Evolutionary conservation across 1,284 basidiomycete species (phyloP).

Genomic region (Microbotryum lychnidis-dioicae): DNA sequence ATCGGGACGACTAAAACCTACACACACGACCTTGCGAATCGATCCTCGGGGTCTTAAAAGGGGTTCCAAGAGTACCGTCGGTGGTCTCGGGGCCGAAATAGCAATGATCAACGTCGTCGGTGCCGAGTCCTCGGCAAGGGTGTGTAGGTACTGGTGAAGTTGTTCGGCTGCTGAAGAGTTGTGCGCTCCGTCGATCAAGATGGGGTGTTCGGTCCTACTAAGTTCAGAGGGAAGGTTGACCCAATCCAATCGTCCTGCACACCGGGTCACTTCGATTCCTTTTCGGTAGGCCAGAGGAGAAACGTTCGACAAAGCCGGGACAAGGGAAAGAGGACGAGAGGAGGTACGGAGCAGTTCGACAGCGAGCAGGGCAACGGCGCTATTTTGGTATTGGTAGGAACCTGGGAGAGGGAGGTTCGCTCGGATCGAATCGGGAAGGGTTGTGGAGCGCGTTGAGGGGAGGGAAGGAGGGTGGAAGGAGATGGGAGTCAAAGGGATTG

Average conservation of each 20-base stretch:
- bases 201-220: conserved; percentile 18
- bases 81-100: conserved; percentile 32
- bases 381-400: conserved; percentile 71
- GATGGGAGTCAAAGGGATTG: not conserved
- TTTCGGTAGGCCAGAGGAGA: conserved; percentile 47
- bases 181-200: conserved; percentile 90
- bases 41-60: conserved; percentile 68
- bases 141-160: conserved; percentile 62
- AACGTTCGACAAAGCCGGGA: conserved; percentile 39
- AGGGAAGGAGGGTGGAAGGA: not conserved
- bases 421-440: not conserved
- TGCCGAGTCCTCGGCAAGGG: conserved; percentile 38
- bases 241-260: conserved; percentile 80
- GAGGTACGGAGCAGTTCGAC: conserved; percentile 55
- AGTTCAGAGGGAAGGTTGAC: conserved; percentile 41
- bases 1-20: conserved; percentile 55
- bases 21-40: conserved; percentile 38
- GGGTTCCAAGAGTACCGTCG: conserved; percentile 58
- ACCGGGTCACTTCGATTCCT: conserved; percentile 57
- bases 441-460: not conserved
- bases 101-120: conserved; percentile 27
- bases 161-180: conserved; percentile 73
- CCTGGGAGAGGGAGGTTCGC: conserved; percentile 56
- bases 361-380: conserved; percentile 59
- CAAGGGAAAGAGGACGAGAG: conserved; percentile 36